Percentiles rank a stretch among this genome's conserved stretches.
Evolutionary conservation across 805 yeast species (phyloP).

Genomic region (Yamadazyma insecticola): DNA sequence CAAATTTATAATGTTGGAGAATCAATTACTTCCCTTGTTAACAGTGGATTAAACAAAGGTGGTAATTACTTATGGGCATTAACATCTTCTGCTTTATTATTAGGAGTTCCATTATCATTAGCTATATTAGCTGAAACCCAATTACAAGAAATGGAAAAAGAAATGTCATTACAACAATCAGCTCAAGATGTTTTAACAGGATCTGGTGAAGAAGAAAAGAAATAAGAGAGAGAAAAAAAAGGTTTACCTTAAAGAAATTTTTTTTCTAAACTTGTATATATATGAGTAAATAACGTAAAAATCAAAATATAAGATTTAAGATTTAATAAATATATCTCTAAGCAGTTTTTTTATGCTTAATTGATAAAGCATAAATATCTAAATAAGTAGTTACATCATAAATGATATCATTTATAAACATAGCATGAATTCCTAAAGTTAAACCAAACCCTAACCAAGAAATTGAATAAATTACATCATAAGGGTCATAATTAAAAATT

Average conservation of each 20-base stretch:
- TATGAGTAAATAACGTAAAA: slow-evolving; percentile 1
- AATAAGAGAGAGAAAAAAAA: too few species aligned
- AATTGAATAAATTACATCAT: slow-evolving; percentile 44
- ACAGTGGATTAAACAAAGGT: slow-evolving; percentile 49
- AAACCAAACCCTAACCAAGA: slow-evolving; percentile 66
- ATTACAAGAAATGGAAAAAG: slow-evolving; percentile 89
- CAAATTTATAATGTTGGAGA: slow-evolving; percentile 32
- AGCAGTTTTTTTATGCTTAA: slow-evolving; percentile 63
- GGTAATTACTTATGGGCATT: slow-evolving; percentile 83
- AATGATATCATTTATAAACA: slow-evolving; percentile 74
- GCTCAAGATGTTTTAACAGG: slow-evolving; percentile 72
- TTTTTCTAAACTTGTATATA: slow-evolving; percentile 17
- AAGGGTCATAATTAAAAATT: slow-evolving; percentile 35
- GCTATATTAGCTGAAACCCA: slow-evolving; percentile 91
- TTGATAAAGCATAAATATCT: slow-evolving; percentile 81
- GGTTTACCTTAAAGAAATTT: too few species aligned
- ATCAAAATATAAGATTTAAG: not conserved
- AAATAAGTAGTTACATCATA: slow-evolving; percentile 73
- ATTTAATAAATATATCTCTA: not conserved
- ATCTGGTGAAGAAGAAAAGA: slow-evolving; percentile 46
- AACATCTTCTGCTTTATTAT: slow-evolving; percentile 74
- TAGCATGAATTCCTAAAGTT: slow-evolving; percentile 61
- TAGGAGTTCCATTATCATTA: slow-evolving; percentile 90
- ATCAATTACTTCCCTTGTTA: slow-evolving; percentile 23
- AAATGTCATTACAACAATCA: slow-evolving; percentile 75